Evolutionary conservation across 1,284 basidiomycete species (phyloP).

Genomic region (Heterobasidion annosum): DNA sequence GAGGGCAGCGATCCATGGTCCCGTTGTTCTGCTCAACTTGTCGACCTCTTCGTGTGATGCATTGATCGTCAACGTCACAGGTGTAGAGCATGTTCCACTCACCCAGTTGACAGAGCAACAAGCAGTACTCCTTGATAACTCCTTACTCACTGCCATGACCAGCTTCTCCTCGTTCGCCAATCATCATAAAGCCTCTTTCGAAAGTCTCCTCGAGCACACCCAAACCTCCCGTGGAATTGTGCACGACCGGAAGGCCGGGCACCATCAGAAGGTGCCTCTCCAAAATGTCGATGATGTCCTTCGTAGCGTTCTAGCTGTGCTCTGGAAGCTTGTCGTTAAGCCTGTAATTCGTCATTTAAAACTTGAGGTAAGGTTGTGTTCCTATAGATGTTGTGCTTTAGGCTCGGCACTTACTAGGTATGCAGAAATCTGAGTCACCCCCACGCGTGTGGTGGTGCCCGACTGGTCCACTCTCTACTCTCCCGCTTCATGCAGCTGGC

Average conservation of each 20-base stretch:
- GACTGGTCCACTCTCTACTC: slow-evolving; percentile 9
- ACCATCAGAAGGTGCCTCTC: background rate
- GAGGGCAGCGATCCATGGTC: background rate
- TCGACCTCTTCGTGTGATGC: slow-evolving; percentile 18
- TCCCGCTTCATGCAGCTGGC: slow-evolving; percentile 19
- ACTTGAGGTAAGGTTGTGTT: background rate
- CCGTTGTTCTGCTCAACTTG: background rate
- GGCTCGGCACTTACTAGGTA: background rate
- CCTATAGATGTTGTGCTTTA: background rate
- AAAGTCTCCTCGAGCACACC: too few relatives aligned
- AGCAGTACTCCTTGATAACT: background rate
- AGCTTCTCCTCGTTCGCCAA: background rate
- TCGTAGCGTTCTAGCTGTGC: background rate
- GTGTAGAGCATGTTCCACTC: background rate
- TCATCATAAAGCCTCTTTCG: background rate
- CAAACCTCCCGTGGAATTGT: too few relatives aligned
- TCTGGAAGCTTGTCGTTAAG: background rate
- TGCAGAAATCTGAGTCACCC: slow-evolving; percentile 4
- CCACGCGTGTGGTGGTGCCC: slow-evolving; percentile 12
- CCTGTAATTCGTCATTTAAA: background rate
- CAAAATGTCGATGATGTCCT: background rate
- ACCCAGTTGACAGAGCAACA: background rate
- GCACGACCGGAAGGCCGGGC: too few relatives aligned
- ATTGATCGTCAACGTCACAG: slow-evolving; percentile 12
- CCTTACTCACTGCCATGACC: background rate